A percentile compares a stretch with the other conserved stretches of the same genome.
phyloP scores from a whole-genome alignment of 208 protist genomes.

The Leishmania guyanensis region DNA sequence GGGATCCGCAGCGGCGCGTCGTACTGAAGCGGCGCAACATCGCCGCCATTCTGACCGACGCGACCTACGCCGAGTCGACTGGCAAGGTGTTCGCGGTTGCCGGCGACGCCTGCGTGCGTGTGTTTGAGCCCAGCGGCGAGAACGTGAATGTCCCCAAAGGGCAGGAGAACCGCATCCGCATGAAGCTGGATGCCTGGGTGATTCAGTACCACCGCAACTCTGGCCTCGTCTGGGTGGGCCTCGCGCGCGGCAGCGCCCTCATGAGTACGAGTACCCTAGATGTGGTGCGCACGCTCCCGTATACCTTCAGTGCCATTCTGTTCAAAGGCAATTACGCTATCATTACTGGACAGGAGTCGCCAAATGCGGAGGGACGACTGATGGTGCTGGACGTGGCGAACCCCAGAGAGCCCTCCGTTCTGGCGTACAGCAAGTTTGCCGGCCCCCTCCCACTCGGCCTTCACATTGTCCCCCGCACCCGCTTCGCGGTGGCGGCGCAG shows the following conservation, averaged over 20 bases:
- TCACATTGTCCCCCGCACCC: conserved; percentile 55
- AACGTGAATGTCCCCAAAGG: conserved; percentile 54
- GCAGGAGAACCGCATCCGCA: conserved; percentile 63
- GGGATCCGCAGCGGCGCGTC: conserved; percentile 82
- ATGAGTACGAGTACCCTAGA: conserved; percentile 70
- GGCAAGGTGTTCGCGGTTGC: conserved; percentile 81
- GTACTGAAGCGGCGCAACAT: conserved; percentile 83
- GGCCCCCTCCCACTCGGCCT: conserved; percentile 54
- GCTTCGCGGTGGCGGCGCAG: conserved; percentile 68
- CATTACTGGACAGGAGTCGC: conserved; percentile 55
- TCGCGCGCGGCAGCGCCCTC: conserved; percentile 51
- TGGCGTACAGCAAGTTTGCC: conserved; percentile 52
- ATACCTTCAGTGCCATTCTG: conserved; percentile 57
- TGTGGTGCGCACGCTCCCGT: conserved; percentile 38
- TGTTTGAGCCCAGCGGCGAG: conserved; percentile 77
- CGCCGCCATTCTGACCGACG: conserved; percentile 71
- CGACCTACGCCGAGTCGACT: conserved; percentile 58
- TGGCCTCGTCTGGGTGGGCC: conserved; percentile 70
- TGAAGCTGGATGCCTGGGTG: conserved; percentile 67
- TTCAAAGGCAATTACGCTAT: conserved; percentile 77
- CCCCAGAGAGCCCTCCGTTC: conserved; percentile 48
- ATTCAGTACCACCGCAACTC: conserved; percentile 69
- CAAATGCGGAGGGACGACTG: conserved; percentile 47
- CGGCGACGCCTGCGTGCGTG: conserved; percentile 79
- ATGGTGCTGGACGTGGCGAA: conserved; percentile 74